phyloP scores from a whole-genome alignment of 306 rosid genomes.

The Prunus davidiana region DNA sequence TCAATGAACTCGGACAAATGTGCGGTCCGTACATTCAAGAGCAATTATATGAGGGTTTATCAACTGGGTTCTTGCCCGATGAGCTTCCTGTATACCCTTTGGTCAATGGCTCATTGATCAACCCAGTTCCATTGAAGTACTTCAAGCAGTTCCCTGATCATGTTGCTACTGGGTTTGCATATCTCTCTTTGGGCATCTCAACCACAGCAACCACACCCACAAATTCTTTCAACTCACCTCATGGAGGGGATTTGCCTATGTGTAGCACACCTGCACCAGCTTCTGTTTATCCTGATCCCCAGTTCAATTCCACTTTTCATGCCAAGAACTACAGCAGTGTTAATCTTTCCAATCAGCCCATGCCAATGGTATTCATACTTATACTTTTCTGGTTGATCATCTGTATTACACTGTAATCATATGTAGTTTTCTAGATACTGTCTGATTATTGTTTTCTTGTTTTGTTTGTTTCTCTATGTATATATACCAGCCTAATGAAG shows the following conservation, averaged over 20 bases:
- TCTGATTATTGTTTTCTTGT: conserved; percentile 10
- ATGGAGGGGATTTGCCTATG: conserved; percentile 28
- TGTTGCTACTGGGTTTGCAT: conserved; percentile 78
- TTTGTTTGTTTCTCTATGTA: neutral
- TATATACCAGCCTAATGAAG: conserved; percentile 50
- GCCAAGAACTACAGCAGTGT: conserved; percentile 21
- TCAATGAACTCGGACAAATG: conserved; percentile 84
- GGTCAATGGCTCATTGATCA: conserved; percentile 55
- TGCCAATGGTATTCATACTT: conserved; percentile 23
- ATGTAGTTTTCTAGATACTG: neutral
- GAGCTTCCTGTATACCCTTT: conserved; percentile 91
- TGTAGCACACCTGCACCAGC: conserved; percentile 22
- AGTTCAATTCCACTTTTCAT: conserved; percentile 30
- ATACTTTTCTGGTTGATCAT: conserved; percentile 3
- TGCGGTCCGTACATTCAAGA: conserved; percentile 92
- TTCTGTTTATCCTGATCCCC: conserved; percentile 28
- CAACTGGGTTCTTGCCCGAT: conserved; percentile 83
- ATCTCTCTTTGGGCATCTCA: conserved; percentile 42
- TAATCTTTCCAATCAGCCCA: conserved; percentile 25
- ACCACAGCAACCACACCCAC: conserved; percentile 28
- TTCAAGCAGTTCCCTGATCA: conserved; percentile 92
- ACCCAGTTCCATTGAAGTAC: conserved; percentile 83
- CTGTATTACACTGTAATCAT: neutral
- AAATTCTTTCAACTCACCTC: conserved; percentile 32
- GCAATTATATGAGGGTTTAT: conserved; percentile 80